These are phyloP conservation scores for Pichia exigua DNA, from an alignment of 805 yeast species.

Conservation along the genomic window DNA sequence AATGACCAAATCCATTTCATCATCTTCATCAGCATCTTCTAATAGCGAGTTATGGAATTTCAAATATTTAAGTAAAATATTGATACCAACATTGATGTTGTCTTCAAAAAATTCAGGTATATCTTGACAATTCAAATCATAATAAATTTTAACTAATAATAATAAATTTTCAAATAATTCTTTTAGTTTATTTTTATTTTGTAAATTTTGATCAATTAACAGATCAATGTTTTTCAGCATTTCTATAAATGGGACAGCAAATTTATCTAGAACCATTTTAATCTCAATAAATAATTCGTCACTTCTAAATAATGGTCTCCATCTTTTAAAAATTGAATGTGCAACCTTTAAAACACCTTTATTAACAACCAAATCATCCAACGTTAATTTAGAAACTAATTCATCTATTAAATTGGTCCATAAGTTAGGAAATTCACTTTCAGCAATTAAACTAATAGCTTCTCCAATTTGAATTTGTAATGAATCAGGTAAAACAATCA, in stretches of 20 bases:
- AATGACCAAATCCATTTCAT: conserved; percentile 60
- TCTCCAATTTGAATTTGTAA: conserved; percentile 94
- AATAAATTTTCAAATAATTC: conserved; percentile 63
- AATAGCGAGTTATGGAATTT: conserved; percentile 48
- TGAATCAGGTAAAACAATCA: conserved; percentile 73
- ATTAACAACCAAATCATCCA: conserved; percentile 62
- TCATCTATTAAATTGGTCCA: conserved; percentile 79
- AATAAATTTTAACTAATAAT: conserved; percentile 71
- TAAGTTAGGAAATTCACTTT: conserved; percentile 85
- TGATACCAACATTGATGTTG: conserved; percentile 69
- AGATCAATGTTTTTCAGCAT: conserved; percentile 61
- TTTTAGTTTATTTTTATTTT: conserved; percentile 42
- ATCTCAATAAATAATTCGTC: conserved; percentile 87
- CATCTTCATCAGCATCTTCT: conserved; percentile 54
- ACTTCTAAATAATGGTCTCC: conserved; percentile 92
- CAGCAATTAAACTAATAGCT: conserved; percentile 86
- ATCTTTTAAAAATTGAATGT: conserved; percentile 90
- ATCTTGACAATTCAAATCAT: conserved; percentile 94
- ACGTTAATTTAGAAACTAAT: conserved; percentile 57
- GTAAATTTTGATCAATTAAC: conserved; percentile 40
- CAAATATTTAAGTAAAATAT: conserved; percentile 73
- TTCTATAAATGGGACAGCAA: conserved; percentile 70
- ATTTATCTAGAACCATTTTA: conserved; percentile 75
- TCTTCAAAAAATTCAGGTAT: conserved; percentile 98
- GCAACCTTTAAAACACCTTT: conserved; percentile 87